Evolutionary conservation across 139 green algal species (phyloP).

Genomic region (Picochlorum sp.): DNA sequence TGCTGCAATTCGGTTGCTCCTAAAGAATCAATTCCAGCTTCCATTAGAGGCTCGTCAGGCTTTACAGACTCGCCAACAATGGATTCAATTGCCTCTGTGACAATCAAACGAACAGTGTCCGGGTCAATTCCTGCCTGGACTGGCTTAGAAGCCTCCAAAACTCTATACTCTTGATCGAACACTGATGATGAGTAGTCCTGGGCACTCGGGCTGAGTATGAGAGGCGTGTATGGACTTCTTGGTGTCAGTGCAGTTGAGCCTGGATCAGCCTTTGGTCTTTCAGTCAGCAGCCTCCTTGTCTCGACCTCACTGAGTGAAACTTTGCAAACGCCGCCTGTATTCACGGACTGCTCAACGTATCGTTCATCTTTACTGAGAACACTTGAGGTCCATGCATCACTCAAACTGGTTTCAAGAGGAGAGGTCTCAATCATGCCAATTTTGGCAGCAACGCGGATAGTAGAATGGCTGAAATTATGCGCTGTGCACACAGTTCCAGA

Average conservation of each 20-base stretch:
- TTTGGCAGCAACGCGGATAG: conserved; percentile 16
- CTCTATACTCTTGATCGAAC: not conserved
- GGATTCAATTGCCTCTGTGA: conserved; percentile 13
- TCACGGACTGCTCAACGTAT: not conserved
- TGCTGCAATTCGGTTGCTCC: conserved; percentile 74
- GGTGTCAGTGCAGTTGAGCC: conserved; percentile 2
- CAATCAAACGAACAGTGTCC: conserved; percentile 4
- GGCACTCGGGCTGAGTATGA: not conserved
- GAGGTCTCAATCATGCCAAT: not conserved
- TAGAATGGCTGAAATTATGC: conserved; percentile 6
- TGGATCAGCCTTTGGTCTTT: conserved; percentile 6
- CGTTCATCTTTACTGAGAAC: too few species aligned
- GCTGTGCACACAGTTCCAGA: conserved; percentile 21
- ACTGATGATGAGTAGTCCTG: not conserved
- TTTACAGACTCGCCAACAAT: conserved; percentile 25
- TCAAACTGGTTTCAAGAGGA: not conserved
- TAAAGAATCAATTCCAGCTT: conserved; percentile 69
- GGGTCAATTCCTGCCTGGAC: not conserved
- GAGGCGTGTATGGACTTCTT: not conserved
- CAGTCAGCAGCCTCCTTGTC: conserved; percentile 19
- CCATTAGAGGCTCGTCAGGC: conserved; percentile 64
- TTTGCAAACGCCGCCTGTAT: not conserved
- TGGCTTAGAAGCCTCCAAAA: not conserved
- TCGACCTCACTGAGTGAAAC: not conserved
- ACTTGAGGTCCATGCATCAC: not conserved